Evolutionary conservation across 768 basidiomycete genomes (phyloP).

Genomic region (Boletus rufocinnamomeus): DNA sequence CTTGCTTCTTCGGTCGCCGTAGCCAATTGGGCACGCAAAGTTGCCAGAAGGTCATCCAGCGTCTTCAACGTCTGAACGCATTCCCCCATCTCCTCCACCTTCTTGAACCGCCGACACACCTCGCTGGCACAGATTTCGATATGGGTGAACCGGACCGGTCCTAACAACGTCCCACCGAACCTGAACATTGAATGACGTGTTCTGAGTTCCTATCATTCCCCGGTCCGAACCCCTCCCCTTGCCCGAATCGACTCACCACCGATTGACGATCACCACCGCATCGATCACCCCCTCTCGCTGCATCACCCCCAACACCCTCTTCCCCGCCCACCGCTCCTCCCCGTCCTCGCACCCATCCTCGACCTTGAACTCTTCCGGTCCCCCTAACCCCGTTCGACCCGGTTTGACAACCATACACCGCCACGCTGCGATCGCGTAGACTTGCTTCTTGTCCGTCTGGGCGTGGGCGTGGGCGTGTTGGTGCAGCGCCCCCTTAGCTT

Average conservation of each 20-base stretch:
- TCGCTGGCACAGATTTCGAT: slow-evolving; percentile 76
- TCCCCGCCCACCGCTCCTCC: slow-evolving; percentile 73
- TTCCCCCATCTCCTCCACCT: slow-evolving; percentile 68
- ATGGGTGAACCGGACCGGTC: slow-evolving; percentile 73
- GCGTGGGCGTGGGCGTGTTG: background rate
- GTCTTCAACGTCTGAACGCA: slow-evolving; percentile 54
- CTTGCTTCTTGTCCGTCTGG: background rate
- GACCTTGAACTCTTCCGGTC: slow-evolving; percentile 77
- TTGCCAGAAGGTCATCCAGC: slow-evolving; percentile 61
- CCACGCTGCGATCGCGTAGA: slow-evolving; percentile 77
- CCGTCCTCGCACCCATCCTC: slow-evolving; percentile 68
- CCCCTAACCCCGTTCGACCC: slow-evolving; percentile 63
- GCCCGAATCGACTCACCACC: slow-evolving; percentile 50
- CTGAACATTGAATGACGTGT: slow-evolving; percentile 41
- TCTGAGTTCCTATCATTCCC: background rate
- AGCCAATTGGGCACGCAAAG: slow-evolving; percentile 50
- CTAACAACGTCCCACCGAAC: slow-evolving; percentile 82
- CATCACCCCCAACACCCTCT: slow-evolving; percentile 66
- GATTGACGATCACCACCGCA: slow-evolving; percentile 75
- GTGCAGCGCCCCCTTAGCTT: background rate
- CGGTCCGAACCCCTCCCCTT: background rate
- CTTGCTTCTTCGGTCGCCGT: background rate
- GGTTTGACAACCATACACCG: slow-evolving; percentile 71
- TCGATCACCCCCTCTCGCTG: slow-evolving; percentile 69
- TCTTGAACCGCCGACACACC: slow-evolving; percentile 69